Evolutionary conservation across 768 basidiomycete species (phyloP).

Genomic region (Roridomyces roridus): DNA sequence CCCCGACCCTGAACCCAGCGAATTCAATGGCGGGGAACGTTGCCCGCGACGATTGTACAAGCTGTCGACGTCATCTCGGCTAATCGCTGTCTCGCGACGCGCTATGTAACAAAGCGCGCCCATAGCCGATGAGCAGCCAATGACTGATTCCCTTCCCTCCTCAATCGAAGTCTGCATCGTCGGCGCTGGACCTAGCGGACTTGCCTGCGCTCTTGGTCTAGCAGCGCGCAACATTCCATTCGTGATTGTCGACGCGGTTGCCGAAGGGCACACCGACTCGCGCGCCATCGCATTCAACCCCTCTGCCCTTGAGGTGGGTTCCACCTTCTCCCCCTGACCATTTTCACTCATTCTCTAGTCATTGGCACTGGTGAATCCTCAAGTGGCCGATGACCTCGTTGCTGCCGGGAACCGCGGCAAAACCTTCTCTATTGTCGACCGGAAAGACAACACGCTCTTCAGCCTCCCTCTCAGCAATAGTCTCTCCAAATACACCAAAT

Average conservation of each 20-base stretch:
- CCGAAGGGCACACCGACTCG: constrained; percentile 40
- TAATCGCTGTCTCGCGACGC: no score
- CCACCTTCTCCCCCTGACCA: not conserved
- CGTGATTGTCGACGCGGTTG: constrained; percentile 44
- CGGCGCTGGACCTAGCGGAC: constrained; percentile 26
- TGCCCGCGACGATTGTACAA: no score
- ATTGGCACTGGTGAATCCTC: not conserved
- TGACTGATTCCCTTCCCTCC: not conserved
- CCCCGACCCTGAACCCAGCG: no score
- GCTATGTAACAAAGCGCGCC: no score
- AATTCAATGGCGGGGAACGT: no score
- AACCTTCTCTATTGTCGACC: constrained; percentile 44
- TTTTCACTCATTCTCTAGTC: constrained; percentile 21
- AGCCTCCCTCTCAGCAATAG: constrained; percentile 30
- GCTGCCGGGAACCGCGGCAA: constrained; percentile 2
- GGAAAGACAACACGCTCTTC: constrained; percentile 37
- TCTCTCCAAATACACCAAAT: constrained; percentile 37
- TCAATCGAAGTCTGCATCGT: constrained; percentile 19
- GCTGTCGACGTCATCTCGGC: no score
- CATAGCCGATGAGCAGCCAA: no score
- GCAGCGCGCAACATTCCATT: constrained; percentile 41
- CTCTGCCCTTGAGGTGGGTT: constrained; percentile 50
- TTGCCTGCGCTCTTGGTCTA: constrained; percentile 39
- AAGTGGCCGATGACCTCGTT: constrained; percentile 3
- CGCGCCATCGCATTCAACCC: constrained; percentile 50